A percentile compares a stretch with the other conserved stretches of the same genome.
Evolutionary conservation across 2,329 filamentous ascomycete species (phyloP).

Genomic region (Alternaria novae-zelandiae): DNA sequence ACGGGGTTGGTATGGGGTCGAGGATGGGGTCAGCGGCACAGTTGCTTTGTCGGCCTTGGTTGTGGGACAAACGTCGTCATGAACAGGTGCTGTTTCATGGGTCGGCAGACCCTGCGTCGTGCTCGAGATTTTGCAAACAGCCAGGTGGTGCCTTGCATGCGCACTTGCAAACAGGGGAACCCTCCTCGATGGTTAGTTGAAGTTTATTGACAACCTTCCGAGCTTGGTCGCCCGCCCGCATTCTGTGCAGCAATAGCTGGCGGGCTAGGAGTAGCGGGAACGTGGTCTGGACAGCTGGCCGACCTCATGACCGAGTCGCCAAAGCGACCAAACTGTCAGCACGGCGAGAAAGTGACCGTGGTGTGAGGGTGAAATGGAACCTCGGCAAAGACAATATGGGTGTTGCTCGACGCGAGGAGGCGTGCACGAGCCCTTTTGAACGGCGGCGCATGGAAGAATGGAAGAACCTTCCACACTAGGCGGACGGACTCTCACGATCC

Average conservation of each 20-base stretch:
- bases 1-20: background rate
- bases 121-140: background rate
- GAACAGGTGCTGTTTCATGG: background rate
- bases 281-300: background rate
- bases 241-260: background rate
- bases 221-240: background rate
- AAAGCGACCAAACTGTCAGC: background rate
- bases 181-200: background rate
- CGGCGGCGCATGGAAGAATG: conserved; percentile 15
- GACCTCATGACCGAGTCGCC: background rate
- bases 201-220: background rate
- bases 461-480: conserved; percentile 17
- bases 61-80: conserved; percentile 2
- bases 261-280: background rate
- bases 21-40: conserved; percentile 3
- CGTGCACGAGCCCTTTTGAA: background rate
- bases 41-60: conserved; percentile 2
- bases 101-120: conserved; percentile 5
- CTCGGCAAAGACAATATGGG: conserved; percentile 1
- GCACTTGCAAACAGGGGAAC: background rate
- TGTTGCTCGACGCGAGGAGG: conserved; percentile 7
- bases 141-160: background rate
- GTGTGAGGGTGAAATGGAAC: background rate
- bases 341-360: background rate
- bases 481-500: conserved; percentile 2